phyloP scores from a whole-genome alignment of 2,329 filamentous ascomycete genomes.

The Dactylonectria macrodidyma region DNA sequence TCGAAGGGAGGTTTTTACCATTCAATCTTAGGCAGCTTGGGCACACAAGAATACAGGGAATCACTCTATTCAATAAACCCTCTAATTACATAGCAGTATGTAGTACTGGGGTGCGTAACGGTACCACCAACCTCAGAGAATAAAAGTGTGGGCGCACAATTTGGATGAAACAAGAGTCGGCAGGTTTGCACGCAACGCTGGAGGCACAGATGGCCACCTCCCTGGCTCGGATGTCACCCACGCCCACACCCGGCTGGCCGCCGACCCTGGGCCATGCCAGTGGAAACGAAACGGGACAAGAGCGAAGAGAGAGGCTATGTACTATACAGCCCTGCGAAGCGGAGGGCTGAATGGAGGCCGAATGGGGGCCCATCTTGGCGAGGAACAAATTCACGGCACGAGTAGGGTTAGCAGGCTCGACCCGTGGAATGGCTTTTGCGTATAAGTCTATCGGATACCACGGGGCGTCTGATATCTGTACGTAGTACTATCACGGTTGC shows the following conservation, averaged over 20 bases:
- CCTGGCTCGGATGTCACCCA: not conserved
- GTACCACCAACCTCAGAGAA: not conserved
- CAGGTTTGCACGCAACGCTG: constrained; percentile 18
- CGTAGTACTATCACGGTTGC: not conserved
- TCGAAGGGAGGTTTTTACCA: not conserved
- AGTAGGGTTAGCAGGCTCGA: constrained; percentile 6
- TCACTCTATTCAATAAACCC: not conserved
- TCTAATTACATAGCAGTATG: not conserved
- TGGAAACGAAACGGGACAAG: not conserved
- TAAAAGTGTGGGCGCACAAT: constrained; percentile 21
- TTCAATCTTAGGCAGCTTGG: not conserved
- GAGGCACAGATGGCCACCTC: constrained; percentile 14
- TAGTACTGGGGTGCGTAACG: not conserved
- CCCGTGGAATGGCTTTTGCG: not conserved
- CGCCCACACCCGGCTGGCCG: not conserved
- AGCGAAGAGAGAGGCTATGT: not conserved
- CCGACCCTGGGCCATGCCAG: constrained; percentile 4
- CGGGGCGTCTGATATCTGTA: constrained; percentile 3
- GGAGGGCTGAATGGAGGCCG: not conserved
- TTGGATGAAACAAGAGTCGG: constrained; percentile 30
- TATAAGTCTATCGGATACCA: constrained; percentile 14
- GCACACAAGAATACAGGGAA: not conserved
- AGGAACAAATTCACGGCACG: too few relatives aligned
- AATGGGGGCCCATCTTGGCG: too few relatives aligned
- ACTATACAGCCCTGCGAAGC: not conserved